Evolutionary conservation across 768 basidiomycete genomes (phyloP), one percentile per base, ranked within the genome.

Genomic region (Candolleomyces efflorescens): DNA sequence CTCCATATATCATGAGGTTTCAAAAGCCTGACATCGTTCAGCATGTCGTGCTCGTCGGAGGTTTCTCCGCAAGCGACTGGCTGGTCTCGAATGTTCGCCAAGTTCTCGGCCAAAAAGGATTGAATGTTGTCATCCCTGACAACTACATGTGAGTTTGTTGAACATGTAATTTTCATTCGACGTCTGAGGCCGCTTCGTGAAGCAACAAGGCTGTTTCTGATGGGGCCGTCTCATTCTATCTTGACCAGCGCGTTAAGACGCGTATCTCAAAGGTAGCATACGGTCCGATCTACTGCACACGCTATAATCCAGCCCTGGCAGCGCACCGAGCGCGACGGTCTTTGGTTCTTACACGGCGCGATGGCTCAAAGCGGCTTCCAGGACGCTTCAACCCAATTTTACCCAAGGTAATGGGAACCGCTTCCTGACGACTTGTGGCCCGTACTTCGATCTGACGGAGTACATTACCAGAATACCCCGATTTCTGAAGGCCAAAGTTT

Each of bases 11-110:
- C 41, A 26, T n/a, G 63, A 20, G 69, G 69, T 54, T 18, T 22
- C n/a, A n/a, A n/a, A n/a, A n/a, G 23, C 18, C 13, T 17, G 24
- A 55, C 1, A 5, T 5, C 24, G 43, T 4, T 13, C 41, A 76
- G 76, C 65, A 66, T 17, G 68, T 75, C 4, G 68, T 76, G 52
- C 71, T 84, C 1, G 80, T 82, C 11, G 82, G 82, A 12, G 82
- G 81, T 0, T 83, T 83, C 63, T 76, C 78, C 18, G 77, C 79
- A 0, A 82, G 77, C 58, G 75, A 80, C 45, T 82, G 77, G 72
- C 65, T 83, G n/a, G 77, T 72, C 59, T 59, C 67, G 0, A 64
- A 71, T 53, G 67, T 83, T 1, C 73, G 71, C 54, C 66, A 62
- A 54, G 56, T 65, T 9, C 64, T 83, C 9, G 67, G 65, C 1